These are phyloP conservation scores for Yarrowia sp. DNA, from an alignment of 805 yeast genomes.

Conservation along the genomic window DNA sequence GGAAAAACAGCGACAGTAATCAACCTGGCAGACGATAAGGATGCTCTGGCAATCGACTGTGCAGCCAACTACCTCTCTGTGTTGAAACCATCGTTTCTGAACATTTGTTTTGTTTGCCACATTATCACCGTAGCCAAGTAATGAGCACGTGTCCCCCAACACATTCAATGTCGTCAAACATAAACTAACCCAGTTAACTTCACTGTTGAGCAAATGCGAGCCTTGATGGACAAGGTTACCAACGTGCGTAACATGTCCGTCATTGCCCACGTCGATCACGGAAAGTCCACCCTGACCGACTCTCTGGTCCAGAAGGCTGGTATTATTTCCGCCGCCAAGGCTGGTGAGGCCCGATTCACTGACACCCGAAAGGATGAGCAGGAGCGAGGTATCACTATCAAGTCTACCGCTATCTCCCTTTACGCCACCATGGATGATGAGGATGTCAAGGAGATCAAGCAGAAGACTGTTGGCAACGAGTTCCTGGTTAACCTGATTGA, in stretches of 20 bases:
- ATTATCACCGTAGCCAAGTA: too few species aligned
- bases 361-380: slow-evolving; percentile 99
- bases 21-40: too few species aligned
- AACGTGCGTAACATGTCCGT: slow-evolving; percentile 99
- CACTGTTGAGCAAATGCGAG: slow-evolving; percentile 78
- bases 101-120: too few species aligned
- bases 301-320: slow-evolving; percentile 99
- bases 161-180: background rate
- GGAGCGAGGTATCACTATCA: slow-evolving; percentile 99
- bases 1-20: too few species aligned
- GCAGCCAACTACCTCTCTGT: too few species aligned
- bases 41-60: background rate
- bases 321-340: slow-evolving; percentile 99
- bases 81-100: too few species aligned
- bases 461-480: slow-evolving; percentile 85
- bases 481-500: slow-evolving; percentile 97
- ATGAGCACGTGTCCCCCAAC: background rate
- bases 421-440: slow-evolving; percentile 84
- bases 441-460: slow-evolving; percentile 83
- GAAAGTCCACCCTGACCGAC: slow-evolving; percentile 98
- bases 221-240: slow-evolving; percentile 98
- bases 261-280: slow-evolving; percentile 99
- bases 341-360: slow-evolving; percentile 99
- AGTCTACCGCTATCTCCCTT: slow-evolving; percentile 97
- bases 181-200: slow-evolving; percentile 30